phyloP scores from a whole-genome alignment of 202 grass and related monocot species.

The Setaria italica region DNA sequence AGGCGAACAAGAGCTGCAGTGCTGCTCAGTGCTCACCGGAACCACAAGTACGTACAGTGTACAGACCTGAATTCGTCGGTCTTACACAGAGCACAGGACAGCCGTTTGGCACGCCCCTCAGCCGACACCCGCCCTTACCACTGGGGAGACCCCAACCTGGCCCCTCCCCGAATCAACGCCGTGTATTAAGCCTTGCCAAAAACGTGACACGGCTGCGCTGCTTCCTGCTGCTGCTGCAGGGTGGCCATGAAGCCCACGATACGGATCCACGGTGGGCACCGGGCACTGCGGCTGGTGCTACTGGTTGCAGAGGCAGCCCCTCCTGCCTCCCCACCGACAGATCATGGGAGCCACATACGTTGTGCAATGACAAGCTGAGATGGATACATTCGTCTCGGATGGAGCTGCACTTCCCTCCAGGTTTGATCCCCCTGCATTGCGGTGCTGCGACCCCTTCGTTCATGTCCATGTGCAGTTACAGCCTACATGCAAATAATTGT shows the following conservation, averaged over 20 bases:
- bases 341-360: neutral
- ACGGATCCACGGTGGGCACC: constrained; percentile 18
- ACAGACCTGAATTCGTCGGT: no score
- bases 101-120: no score
- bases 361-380: neutral
- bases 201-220: neutral
- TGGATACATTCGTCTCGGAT: neutral
- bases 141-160: no score
- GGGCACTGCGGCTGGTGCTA: neutral
- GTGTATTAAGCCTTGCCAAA: neutral
- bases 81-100: no score
- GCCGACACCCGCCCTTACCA: no score
- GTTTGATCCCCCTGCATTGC: no score
- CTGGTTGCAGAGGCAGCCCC: neutral
- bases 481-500: neutral
- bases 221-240: neutral
- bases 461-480: neutral
- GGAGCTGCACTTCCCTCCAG: neutral
- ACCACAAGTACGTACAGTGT: no score
- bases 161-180: neutral
- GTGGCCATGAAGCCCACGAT: neutral
- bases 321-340: constrained; percentile 39
- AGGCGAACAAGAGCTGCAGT: no score
- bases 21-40: no score
- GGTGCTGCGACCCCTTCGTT: neutral